A percentile compares a stretch with the other conserved stretches of the same genome.
phyloP scores from a whole-genome alignment of 1,284 basidiomycete genomes.

The Mycena citricolor region DNA sequence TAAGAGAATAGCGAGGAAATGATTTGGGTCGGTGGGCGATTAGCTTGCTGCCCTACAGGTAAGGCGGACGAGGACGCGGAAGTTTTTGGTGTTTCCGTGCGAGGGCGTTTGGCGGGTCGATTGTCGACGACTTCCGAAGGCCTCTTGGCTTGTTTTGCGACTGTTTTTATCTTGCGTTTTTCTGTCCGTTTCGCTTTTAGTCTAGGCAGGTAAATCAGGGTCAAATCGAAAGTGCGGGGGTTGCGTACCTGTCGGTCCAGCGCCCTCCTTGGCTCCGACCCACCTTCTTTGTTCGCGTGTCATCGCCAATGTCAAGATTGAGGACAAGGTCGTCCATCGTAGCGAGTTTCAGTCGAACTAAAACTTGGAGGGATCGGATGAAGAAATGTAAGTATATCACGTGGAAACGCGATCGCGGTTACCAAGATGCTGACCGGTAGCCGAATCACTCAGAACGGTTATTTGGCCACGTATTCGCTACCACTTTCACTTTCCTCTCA shows the following conservation, averaged over 20 bases:
- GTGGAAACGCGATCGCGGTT: background rate
- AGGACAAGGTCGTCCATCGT: conserved; percentile 71
- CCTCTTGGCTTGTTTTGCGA: conserved; percentile 29
- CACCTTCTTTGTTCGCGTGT: conserved; percentile 29
- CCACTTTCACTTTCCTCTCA: conserved; percentile 29
- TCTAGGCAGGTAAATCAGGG: conserved; percentile 38
- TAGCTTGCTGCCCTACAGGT: conserved; percentile 20
- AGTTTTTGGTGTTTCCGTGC: conserved; percentile 36
- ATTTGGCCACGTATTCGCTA: conserved; percentile 32
- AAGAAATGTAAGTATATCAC: background rate
- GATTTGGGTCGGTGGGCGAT: conserved; percentile 57
- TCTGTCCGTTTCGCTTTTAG: conserved; percentile 67
- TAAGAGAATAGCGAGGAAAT: conserved; percentile 92
- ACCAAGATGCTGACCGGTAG: too few relatives aligned
- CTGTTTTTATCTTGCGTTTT: conserved; percentile 56
- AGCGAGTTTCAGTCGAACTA: background rate
- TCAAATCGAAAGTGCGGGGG: conserved; percentile 20
- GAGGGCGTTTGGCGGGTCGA: conserved; percentile 50
- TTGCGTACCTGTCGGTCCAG: conserved; percentile 85
- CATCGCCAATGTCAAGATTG: conserved; percentile 55
- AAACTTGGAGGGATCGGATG: background rate
- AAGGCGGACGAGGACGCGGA: conserved; percentile 25
- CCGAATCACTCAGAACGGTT: too few relatives aligned
- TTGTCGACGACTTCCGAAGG: conserved; percentile 18
- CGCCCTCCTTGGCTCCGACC: conserved; percentile 56